phyloP scores from a whole-genome alignment of 768 basidiomycete genomes.

The Crepidotus variabilis region DNA sequence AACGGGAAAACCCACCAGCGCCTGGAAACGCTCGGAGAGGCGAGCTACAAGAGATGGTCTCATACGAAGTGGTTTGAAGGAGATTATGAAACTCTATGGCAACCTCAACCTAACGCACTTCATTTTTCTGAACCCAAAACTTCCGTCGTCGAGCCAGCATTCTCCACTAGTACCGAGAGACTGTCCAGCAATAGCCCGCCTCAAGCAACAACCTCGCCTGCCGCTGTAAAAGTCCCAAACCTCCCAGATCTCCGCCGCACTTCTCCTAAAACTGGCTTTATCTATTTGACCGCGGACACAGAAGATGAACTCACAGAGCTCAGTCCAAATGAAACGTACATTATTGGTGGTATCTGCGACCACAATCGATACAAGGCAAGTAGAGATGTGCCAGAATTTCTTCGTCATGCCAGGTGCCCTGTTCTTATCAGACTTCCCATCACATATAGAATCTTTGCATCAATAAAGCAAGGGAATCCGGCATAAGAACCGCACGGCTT shows the following conservation, averaged over 20 bases:
- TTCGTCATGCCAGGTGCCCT: constrained; percentile 1
- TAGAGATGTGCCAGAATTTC: background rate
- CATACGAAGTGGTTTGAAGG: constrained; percentile 82
- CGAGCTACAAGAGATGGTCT: constrained; percentile 75
- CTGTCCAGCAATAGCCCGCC: background rate
- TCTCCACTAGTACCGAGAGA: background rate
- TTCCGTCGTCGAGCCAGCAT: constrained; percentile 1
- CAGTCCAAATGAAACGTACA: constrained; percentile 80
- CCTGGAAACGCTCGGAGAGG: constrained; percentile 61
- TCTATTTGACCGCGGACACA: constrained; percentile 96
- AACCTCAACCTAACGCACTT: constrained; percentile 11
- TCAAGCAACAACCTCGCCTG: constrained; percentile 5
- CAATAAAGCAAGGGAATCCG: constrained; percentile 73
- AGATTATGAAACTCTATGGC: constrained; percentile 71
- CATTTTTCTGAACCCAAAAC: constrained; percentile 1
- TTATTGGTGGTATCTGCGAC: constrained; percentile 95
- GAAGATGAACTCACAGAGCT: constrained; percentile 82
- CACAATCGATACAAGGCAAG: constrained; percentile 91
- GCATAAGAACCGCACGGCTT: constrained; percentile 81
- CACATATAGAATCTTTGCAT: constrained; percentile 75
- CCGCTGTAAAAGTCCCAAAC: constrained; percentile 4
- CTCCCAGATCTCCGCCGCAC: constrained; percentile 11
- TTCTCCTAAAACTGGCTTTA: constrained; percentile 46
- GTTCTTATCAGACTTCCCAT: constrained; percentile 17
- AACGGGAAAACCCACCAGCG: constrained; percentile 64